phyloP scores from a whole-genome alignment of 208 protist genomes.

The Leishmania mexicana region DNA sequence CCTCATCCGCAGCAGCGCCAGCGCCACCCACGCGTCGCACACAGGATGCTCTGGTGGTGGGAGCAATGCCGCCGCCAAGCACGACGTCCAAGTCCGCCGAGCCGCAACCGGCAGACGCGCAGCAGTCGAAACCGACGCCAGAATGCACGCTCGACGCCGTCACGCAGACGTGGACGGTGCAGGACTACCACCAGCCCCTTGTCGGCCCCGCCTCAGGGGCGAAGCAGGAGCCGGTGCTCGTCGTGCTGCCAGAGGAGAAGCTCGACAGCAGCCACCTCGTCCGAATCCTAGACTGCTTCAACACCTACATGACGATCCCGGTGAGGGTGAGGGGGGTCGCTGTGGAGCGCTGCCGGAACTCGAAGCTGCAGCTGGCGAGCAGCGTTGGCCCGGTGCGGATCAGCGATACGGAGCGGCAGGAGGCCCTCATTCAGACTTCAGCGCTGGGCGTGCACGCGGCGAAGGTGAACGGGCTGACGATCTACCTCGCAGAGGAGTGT shows the following conservation, averaged over 20 bases:
- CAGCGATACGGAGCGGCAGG: slow-evolving; percentile 27
- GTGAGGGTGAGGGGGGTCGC: slow-evolving; percentile 33
- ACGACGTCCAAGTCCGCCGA: background rate
- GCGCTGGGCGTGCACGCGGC: slow-evolving; percentile 30
- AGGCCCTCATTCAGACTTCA: slow-evolving; percentile 29
- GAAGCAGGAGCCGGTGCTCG: slow-evolving; percentile 18
- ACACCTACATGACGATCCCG: slow-evolving; percentile 29
- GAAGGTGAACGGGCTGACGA: slow-evolving; percentile 19
- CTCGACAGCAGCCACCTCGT: slow-evolving; percentile 27
- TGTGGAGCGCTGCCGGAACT: slow-evolving; percentile 32
- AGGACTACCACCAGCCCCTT: slow-evolving; percentile 15
- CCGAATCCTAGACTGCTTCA: slow-evolving; percentile 33
- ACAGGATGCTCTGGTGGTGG: background rate
- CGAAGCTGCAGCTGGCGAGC: slow-evolving; percentile 29
- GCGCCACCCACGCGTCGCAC: background rate
- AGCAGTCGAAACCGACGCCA: background rate
- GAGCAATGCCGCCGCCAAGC: background rate
- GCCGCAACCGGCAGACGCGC: background rate
- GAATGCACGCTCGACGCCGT: slow-evolving; percentile 6
- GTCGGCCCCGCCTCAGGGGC: slow-evolving; percentile 18
- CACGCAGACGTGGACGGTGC: slow-evolving; percentile 21
- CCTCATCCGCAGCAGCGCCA: background rate
- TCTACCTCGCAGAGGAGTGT: slow-evolving; percentile 17
- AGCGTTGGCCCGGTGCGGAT: slow-evolving; percentile 32
- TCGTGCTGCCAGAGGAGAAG: slow-evolving; percentile 14